A percentile compares a stretch with the other conserved stretches of the same genome.
These are phyloP conservation scores for Saccharum officinarum DNA, from an alignment of 176 grass and related monocot species.

Conservation along the genomic window DNA sequence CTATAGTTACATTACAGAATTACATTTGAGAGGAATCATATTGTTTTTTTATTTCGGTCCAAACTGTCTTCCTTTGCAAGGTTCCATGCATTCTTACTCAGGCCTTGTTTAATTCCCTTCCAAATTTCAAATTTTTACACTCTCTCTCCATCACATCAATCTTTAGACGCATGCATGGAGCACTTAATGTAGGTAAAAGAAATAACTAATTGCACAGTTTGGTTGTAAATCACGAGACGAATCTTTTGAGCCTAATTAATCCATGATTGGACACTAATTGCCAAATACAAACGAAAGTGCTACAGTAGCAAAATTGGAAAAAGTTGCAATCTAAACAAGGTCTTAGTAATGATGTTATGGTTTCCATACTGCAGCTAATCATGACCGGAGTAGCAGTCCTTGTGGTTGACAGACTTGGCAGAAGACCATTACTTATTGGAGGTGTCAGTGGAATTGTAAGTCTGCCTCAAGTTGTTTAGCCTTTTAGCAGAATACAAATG, in stretches of 20 bases:
- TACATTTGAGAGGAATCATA: not conserved
- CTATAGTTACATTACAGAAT: not conserved
- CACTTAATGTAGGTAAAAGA: too few relatives aligned
- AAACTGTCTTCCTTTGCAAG: not conserved
- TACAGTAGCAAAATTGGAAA: too few relatives aligned
- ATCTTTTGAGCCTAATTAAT: too few relatives aligned
- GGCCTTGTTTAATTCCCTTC: too few relatives aligned
- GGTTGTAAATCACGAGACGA: too few relatives aligned
- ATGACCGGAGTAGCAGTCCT: constrained; percentile 88
- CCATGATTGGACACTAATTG: too few relatives aligned
- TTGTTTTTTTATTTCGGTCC: not conserved
- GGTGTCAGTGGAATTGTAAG: constrained; percentile 97
- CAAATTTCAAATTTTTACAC: too few relatives aligned
- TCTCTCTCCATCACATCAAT: too few relatives aligned
- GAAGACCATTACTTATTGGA: constrained; percentile 93
- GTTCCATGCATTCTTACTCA: not conserved
- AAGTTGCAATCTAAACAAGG: too few relatives aligned
- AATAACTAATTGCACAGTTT: too few relatives aligned
- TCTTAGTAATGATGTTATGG: constrained; percentile 8
- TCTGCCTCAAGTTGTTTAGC: constrained; percentile 13
- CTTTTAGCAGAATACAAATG: not conserved
- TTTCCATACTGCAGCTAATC: constrained; percentile 67
- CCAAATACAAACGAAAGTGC: too few relatives aligned
- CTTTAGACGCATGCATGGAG: too few relatives aligned
- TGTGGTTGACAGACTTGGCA: constrained; percentile 81